phyloP scores from a whole-genome alignment of 306 rosid species.

The Datisca glomerata region DNA sequence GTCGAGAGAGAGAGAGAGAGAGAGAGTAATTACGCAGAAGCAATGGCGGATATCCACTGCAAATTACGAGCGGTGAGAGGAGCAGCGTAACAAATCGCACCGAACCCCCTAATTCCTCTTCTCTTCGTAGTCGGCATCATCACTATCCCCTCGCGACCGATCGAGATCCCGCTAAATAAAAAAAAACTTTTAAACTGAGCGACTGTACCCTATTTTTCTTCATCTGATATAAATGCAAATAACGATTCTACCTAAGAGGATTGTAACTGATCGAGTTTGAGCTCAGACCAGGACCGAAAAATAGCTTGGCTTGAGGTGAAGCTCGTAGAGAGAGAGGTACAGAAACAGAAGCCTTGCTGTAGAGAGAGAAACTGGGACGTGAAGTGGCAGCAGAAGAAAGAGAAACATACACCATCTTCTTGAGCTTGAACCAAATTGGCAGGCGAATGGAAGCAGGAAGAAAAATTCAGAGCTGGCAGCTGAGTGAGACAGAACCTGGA shows the following conservation, averaged over 20 bases:
- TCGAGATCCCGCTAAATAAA: slow-evolving; percentile 19
- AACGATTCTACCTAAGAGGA: slow-evolving; percentile 16
- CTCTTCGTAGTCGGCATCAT: slow-evolving; percentile 12
- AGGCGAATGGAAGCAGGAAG: too few species aligned
- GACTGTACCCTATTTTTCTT: neutral
- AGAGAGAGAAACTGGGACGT: slow-evolving; percentile 4
- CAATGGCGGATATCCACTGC: slow-evolving; percentile 52
- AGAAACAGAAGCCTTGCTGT: slow-evolving; percentile 7
- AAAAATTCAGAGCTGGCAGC: too few species aligned
- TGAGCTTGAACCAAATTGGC: too few species aligned
- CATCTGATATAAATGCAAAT: neutral
- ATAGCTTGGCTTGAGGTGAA: slow-evolving; percentile 11
- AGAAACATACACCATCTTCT: slow-evolving; percentile 21
- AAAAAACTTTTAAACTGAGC: neutral
- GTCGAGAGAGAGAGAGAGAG: slow-evolving; percentile 2
- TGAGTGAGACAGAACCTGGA: too few species aligned
- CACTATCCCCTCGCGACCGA: slow-evolving; percentile 11
- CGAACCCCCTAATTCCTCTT: slow-evolving; percentile 17
- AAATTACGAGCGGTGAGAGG: slow-evolving; percentile 39
- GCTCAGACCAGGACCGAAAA: neutral
- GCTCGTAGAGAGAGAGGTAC: slow-evolving; percentile 12
- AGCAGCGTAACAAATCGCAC: slow-evolving; percentile 37
- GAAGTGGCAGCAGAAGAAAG: slow-evolving; percentile 10
- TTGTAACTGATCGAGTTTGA: slow-evolving; percentile 11
- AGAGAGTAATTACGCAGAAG: slow-evolving; percentile 35